Conservation (phyloP, 2,329 filamentous ascomycete species). For the Aspergillus felis region DNA sequence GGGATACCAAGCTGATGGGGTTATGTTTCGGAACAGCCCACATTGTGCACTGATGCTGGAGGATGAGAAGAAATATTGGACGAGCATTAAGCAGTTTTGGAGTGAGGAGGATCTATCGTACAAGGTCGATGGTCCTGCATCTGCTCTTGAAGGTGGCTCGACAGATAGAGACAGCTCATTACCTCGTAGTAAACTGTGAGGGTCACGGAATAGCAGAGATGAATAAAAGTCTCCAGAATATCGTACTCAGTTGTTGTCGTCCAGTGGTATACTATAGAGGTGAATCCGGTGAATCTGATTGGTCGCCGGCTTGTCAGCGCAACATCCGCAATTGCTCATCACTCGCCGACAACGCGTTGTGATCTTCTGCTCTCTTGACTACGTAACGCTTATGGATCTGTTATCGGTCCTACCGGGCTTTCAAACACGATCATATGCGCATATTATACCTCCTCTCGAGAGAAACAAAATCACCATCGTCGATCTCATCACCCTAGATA, state of each 20-base stretch:
- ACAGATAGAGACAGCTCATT: not conserved
- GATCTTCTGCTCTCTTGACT: not conserved
- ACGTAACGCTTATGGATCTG: slow-evolving; percentile 58
- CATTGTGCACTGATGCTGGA: slow-evolving; percentile 13
- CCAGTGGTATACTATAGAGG: not conserved
- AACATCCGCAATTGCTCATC: slow-evolving; percentile 4
- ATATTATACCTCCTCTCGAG: slow-evolving; percentile 77
- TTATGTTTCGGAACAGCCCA: slow-evolving; percentile 4
- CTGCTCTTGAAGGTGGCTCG: not conserved
- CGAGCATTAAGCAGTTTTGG: slow-evolving; percentile 4
- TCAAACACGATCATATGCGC: slow-evolving; percentile 63
- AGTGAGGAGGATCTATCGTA: not conserved
- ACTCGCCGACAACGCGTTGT: slow-evolving; percentile 1
- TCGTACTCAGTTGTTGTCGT: not conserved
- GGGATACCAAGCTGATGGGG: slow-evolving; percentile 2
- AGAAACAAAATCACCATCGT: slow-evolving; percentile 70
- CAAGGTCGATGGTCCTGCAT: not conserved
- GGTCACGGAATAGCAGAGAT: not conserved
- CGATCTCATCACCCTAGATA: slow-evolving; percentile 81
- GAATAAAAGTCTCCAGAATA: not conserved
- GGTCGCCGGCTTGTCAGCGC: not conserved
- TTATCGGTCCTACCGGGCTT: slow-evolving; percentile 78
- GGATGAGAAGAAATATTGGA: slow-evolving; percentile 12
- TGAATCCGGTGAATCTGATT: not conserved
- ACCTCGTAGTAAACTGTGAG: not conserved